Evolutionary conservation across 495 filamentous ascomycete genomes (phyloP), one percentile per base, ranked within the genome.

Genomic region (Podospora pseudoanserina): DNA sequence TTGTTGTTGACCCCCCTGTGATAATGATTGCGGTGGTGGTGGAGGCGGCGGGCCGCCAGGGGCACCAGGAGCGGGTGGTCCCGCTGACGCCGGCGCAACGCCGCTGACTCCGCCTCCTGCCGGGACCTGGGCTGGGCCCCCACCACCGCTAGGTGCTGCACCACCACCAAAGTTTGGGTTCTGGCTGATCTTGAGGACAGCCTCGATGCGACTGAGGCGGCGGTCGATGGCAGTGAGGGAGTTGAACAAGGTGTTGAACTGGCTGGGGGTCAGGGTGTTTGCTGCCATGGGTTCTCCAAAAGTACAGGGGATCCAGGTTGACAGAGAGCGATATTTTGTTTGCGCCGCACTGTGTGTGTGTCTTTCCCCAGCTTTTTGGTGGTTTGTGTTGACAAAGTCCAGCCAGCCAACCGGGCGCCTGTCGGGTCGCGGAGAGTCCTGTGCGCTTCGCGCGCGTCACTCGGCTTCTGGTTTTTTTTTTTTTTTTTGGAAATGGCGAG

Each of bases 161-260:
- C 44, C 62, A 39, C 44, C 62, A 60, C 15, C 49, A 64, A 49
- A 63, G 56, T 23, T 71, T n/a, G 28, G 18, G 9, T 28, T 20
- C 30, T 28, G 30, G 60, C 60, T 64, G 53, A 71, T 66, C 9
- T 68, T 63, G 16, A 79, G 65, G 27, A 63, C 30, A 5, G 65
- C 30, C 54, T 79, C 77, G 66, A 79, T 77, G 49, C 77, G 74
- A 30, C 27, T 66, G n/a, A 79, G 74, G 20, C 77, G 74, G 63
- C 72, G 74, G 68, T 79, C 76, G 66, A 79, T 79, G n/a, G 77
- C 69, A 15, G 66, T 54, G 69, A 79, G 69, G 23, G 74, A 66
- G 64, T 72, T 74, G 15, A 79, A 44, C 34, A 79, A 64, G 60
- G 69, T 72, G 15, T 70, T 39, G 60, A 78, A 26, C 13, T 74